phyloP scores from a whole-genome alignment of 352 stramenopile species.

The Phytophthora ramorum region DNA sequence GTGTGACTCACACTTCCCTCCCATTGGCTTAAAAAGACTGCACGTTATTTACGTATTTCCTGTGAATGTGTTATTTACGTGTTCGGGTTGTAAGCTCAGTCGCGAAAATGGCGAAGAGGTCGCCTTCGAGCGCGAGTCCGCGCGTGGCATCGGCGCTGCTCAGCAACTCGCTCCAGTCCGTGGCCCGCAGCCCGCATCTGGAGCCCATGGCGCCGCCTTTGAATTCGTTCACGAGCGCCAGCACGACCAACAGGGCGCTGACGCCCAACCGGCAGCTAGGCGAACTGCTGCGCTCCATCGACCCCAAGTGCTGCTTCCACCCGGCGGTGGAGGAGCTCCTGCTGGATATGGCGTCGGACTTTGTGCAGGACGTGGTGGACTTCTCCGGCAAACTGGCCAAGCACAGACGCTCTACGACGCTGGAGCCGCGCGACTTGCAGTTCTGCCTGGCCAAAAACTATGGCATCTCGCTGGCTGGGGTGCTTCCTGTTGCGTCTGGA shows the following conservation, averaged over 20 bases:
- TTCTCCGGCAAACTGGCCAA: constrained; percentile 75
- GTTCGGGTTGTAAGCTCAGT: constrained; percentile 1
- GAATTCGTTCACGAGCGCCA: constrained; percentile 49
- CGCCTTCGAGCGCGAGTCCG: constrained; percentile 11
- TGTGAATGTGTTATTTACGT: too few relatives aligned
- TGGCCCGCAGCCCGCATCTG: constrained; percentile 5
- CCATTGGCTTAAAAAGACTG: neutral
- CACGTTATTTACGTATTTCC: too few relatives aligned
- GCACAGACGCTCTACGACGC: constrained; percentile 74
- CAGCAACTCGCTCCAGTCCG: constrained; percentile 21
- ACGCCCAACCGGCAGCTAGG: constrained; percentile 75
- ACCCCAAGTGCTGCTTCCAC: constrained; percentile 79
- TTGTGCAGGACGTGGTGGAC: constrained; percentile 77
- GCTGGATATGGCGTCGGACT: constrained; percentile 84
- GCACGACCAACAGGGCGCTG: constrained; percentile 58
- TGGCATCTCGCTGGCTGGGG: constrained; percentile 79
- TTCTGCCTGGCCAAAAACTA: constrained; percentile 89
- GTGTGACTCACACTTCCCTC: neutral
- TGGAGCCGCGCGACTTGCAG: constrained; percentile 81
- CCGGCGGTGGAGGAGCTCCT: constrained; percentile 83
- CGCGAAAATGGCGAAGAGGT: constrained; percentile 37
- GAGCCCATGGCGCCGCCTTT: constrained; percentile 39
- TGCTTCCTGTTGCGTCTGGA: constrained; percentile 37
- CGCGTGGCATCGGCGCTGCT: constrained; percentile 21
- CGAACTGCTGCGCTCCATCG: constrained; percentile 72